Percentiles rank a stretch among this genome's conserved stretches.
Conservation (phyloP, 345 rosid genomes). For the Hibiscus trionum region DNA sequence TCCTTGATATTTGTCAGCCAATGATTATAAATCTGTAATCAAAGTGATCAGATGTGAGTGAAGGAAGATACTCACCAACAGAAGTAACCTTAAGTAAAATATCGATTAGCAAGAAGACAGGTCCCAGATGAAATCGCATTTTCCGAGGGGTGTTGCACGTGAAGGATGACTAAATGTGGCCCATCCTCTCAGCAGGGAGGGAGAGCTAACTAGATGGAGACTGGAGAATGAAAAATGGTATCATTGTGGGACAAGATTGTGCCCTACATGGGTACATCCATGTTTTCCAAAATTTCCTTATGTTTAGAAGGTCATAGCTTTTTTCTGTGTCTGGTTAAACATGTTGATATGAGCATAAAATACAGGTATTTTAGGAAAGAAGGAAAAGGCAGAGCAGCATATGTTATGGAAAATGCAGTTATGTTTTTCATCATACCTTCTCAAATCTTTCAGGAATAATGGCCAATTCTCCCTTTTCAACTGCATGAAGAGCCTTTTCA, state of each 20-base stretch:
- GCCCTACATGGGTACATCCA: neutral
- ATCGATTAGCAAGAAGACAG: neutral
- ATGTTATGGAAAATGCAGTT: neutral
- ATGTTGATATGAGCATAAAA: neutral
- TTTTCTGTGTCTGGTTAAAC: neutral
- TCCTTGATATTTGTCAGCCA: constrained; percentile 97
- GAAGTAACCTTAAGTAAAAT: neutral
- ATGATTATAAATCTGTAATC: constrained; percentile 73
- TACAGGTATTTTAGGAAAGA: neutral
- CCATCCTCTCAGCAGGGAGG: neutral
- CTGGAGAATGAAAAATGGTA: neutral
- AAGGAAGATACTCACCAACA: constrained; percentile 2
- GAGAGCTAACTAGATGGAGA: neutral
- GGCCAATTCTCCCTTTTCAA: constrained; percentile 64
- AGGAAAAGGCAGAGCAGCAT: neutral
- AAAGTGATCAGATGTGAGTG: constrained; percentile 4
- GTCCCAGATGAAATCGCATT: neutral
- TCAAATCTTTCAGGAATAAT: constrained; percentile 93
- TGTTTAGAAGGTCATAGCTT: neutral
- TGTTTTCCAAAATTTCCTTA: neutral
- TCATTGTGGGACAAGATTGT: neutral
- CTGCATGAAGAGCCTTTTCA: constrained; percentile 89
- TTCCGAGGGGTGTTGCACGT: neutral
- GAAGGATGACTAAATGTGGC: neutral
- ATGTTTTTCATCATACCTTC: constrained; percentile 44